Evolutionary conservation across 768 basidiomycete genomes (phyloP), one percentile per base, ranked within the genome.

Genomic region (Tephrocybe sp.): DNA sequence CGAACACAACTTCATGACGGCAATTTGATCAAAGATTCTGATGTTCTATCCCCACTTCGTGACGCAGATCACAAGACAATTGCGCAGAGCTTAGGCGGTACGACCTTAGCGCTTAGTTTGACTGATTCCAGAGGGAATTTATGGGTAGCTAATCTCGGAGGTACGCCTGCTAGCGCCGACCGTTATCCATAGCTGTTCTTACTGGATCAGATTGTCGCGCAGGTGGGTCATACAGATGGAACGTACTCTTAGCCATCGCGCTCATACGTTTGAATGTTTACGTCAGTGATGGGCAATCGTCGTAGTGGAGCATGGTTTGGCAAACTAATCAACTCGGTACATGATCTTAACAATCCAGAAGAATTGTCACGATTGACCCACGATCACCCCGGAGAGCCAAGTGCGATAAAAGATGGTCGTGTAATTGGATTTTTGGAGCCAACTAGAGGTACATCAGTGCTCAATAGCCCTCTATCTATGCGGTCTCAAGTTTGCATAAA

Each of bases 61-160:
- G 57, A 43, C 41, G 25, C 38, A 32, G 45, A 52, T 6, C n/a
- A 39, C 38, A 20, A 39, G 8, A 20, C n/a, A 3, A 51, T 53
- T 4, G 55, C 58, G 24, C 58, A 60, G 45, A 77, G 77, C 53
- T 73, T 84, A 61, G 76, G 80, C 39, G 82, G 82, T 18, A 74
- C 75, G 0, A 85, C 82, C 0, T 72, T 77, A 6, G 67, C 84
- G 28, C 65, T 85, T 40, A 72, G 81, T 45, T 67, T 84, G 26
- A 71, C 76, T 30, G 81, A 84, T 68, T 59, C 65, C 8, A 68
- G 68, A 33, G 70, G 69, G 59, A 73, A 80, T 50, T 51, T 84
- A n/a, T 84, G 83, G 83, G 56, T 84, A 47, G 78, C 78, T 5
- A 84, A 81, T 61, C 70, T 84, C 26, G 81, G 81, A 46, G 67